phyloP scores from a whole-genome alignment of 352 stramenopile genomes.

The Pythium brassicae region DNA sequence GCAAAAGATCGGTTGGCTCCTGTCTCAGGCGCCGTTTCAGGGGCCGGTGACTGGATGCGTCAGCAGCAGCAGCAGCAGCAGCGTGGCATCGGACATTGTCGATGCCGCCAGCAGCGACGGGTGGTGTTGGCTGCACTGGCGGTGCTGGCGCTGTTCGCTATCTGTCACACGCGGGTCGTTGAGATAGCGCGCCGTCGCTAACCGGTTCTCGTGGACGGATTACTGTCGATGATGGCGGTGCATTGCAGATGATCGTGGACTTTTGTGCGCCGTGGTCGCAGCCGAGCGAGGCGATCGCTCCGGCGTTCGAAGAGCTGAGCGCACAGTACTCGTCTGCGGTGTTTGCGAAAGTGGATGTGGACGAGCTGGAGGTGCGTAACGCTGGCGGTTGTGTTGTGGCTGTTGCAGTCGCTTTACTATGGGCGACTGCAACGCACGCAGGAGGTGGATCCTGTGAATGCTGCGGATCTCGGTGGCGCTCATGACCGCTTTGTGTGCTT shows the following conservation, averaged over 20 bases:
- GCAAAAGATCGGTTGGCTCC: too few species aligned
- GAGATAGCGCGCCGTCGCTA: neutral
- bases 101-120: too few species aligned
- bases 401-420: too few species aligned
- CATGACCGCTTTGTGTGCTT: neutral
- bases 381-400: neutral
- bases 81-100: too few species aligned
- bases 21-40: too few species aligned
- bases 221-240: constrained; percentile 8
- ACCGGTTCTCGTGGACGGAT: constrained; percentile 1
- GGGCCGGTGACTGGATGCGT: too few species aligned
- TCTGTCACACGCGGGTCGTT: neutral
- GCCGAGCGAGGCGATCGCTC: constrained; percentile 73
- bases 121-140: too few species aligned
- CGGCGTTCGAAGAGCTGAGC: constrained; percentile 73
- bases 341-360: constrained; percentile 80
- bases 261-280: constrained; percentile 86
- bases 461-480: neutral
- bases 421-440: too few species aligned
- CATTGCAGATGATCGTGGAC: constrained; percentile 67
- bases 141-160: too few species aligned
- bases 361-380: constrained; percentile 46
- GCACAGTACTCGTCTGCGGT: constrained; percentile 36
- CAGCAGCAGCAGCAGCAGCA: too few species aligned
- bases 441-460: neutral